A percentile compares a stretch with the other conserved stretches of the same genome.
Evolutionary conservation across 768 basidiomycete genomes (phyloP).

Genomic region (Chalciporus sphaerocephalus): DNA sequence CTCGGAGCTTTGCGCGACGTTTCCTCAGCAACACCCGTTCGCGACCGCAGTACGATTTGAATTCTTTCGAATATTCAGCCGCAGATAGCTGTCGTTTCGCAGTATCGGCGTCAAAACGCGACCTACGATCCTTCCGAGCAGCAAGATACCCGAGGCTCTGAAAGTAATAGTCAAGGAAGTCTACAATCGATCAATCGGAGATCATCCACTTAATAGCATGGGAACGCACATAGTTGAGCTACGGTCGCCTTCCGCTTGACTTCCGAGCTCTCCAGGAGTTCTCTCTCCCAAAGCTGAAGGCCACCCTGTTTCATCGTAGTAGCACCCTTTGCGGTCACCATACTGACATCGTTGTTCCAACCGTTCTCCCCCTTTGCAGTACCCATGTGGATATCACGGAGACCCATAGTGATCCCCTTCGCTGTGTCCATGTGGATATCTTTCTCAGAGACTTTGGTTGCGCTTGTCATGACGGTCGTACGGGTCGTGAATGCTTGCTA

Average conservation of each 20-base stretch:
- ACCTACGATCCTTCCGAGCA: slow-evolving; percentile 77
- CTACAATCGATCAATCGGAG: too few species aligned
- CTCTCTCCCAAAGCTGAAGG: slow-evolving; percentile 77
- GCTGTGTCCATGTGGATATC: slow-evolving; percentile 82
- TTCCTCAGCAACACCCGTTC: slow-evolving; percentile 91
- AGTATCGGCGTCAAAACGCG: slow-evolving; percentile 82
- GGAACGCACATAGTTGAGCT: too few species aligned
- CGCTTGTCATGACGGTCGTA: slow-evolving; percentile 11
- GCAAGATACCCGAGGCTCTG: slow-evolving; percentile 88
- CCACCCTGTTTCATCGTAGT: slow-evolving; percentile 51
- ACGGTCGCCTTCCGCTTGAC: slow-evolving; percentile 95
- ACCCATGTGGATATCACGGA: slow-evolving; percentile 56
- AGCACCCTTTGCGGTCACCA: slow-evolving; percentile 44
- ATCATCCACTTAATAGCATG: too few species aligned
- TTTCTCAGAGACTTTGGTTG: slow-evolving; percentile 14
- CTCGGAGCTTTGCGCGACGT: slow-evolving; percentile 85
- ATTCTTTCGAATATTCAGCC: slow-evolving; percentile 67
- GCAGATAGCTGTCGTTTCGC: slow-evolving; percentile 52
- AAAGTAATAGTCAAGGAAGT: slow-evolving; percentile 98
- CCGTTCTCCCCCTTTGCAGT: slow-evolving; percentile 53
- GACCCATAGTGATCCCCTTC: slow-evolving; percentile 48
- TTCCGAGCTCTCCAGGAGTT: slow-evolving; percentile 79
- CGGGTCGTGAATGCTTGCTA: background rate
- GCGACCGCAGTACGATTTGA: slow-evolving; percentile 88
- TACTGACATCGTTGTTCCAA: slow-evolving; percentile 52